These are phyloP conservation scores for Physcomitrellopsis africana DNA, from an alignment of 225 moss, liverwort and hornwort genomes.

Conservation along the genomic window DNA sequence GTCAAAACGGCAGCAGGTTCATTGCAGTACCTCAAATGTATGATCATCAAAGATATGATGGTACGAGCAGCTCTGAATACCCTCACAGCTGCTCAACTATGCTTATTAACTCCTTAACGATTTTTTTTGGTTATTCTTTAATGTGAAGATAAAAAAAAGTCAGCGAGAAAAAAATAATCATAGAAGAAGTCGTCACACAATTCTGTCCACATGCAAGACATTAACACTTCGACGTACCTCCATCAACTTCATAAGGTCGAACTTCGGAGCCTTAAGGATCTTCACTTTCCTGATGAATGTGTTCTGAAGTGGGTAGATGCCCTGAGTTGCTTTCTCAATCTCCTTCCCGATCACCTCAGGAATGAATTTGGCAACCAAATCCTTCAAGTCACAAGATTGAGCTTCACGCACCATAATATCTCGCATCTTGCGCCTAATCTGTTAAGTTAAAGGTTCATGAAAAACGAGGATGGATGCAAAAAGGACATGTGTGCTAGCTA, in stretches of 20 bases:
- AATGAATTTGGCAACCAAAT: conserved; percentile 62
- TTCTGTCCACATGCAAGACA: not conserved
- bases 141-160: too few species aligned
- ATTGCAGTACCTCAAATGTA: too few species aligned
- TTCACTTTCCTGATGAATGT: conserved; percentile 63
- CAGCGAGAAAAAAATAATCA: too few species aligned
- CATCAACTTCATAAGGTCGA: conserved; percentile 65
- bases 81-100: too few species aligned
- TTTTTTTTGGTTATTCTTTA: too few species aligned
- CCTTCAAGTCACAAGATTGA: conserved; percentile 56
- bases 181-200: too few species aligned
- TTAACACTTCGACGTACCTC: conserved; percentile 35
- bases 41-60: too few species aligned
- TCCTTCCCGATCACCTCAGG: conserved; percentile 62
- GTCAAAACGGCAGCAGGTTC: not conserved
- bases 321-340: conserved; percentile 58
- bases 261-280: conserved; percentile 66
- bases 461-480: not conserved
- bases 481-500: not conserved
- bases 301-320: conserved; percentile 68
- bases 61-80: too few species aligned
- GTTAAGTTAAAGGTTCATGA: not conserved
- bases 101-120: too few species aligned
- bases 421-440: conserved; percentile 59
- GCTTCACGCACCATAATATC: conserved; percentile 61